These are phyloP conservation scores for Cladorrhinum samala DNA, from an alignment of 495 filamentous ascomycete species.

Conservation along the genomic window DNA sequence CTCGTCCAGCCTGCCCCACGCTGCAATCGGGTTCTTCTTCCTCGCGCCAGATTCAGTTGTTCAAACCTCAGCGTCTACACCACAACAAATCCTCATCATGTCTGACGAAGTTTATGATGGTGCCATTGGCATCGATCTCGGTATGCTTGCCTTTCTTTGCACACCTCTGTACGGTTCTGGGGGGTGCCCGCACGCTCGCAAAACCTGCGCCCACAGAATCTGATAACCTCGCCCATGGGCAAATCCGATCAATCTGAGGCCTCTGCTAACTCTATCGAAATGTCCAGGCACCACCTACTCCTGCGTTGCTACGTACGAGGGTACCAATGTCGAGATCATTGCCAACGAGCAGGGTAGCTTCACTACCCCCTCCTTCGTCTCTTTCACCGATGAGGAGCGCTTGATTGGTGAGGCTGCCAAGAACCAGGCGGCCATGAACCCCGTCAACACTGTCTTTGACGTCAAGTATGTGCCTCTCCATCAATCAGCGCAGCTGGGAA, in stretches of 20 bases:
- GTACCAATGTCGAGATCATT: constrained; percentile 98
- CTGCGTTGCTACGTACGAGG: constrained; percentile 98
- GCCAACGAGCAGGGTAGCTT: constrained; percentile 99
- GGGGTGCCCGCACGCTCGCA: neutral
- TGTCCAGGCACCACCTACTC: constrained; percentile 93
- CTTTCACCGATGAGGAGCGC: constrained; percentile 97
- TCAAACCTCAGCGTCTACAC: constrained; percentile 12
- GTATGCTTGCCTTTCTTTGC: constrained; percentile 47
- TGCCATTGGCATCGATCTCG: constrained; percentile 99
- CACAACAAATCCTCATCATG: constrained; percentile 41
- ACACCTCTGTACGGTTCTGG: neutral
- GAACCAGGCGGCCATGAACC: constrained; percentile 99
- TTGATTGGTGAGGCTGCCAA: constrained; percentile 98
- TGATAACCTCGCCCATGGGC: neutral
- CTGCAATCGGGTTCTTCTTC: constrained; percentile 19
- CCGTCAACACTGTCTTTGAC: constrained; percentile 95
- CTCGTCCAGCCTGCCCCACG: constrained; percentile 29
- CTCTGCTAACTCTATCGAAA: constrained; percentile 9
- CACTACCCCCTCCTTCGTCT: constrained; percentile 96
- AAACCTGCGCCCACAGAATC: neutral
- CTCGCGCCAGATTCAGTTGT: constrained; percentile 24
- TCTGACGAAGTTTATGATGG: constrained; percentile 97
- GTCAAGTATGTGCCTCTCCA: constrained; percentile 56
- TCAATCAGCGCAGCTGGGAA: neutral
- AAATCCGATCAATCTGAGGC: constrained; percentile 2